These are phyloP conservation scores for Artemisia argyi DNA, from an alignment of 129 eudicot species.

Conservation along the genomic window DNA sequence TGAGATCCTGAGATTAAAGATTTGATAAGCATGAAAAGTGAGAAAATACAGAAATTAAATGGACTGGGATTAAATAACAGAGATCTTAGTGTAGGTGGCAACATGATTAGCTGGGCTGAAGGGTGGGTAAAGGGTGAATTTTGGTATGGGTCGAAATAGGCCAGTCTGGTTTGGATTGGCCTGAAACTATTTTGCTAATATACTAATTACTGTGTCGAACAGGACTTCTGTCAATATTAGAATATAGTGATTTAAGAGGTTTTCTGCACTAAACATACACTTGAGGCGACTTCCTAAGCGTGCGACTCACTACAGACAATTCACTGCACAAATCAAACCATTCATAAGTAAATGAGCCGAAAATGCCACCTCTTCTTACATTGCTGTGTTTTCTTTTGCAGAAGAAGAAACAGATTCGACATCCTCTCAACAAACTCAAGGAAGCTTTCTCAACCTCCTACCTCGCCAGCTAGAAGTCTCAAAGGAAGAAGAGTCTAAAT, in stretches of 20 bases:
- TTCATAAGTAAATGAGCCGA: no score
- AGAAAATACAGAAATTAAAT: background rate
- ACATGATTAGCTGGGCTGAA: no score
- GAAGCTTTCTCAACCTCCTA: constrained; percentile 76
- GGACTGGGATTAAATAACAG: background rate
- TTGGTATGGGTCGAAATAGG: background rate
- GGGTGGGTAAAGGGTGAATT: no score
- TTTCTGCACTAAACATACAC: background rate
- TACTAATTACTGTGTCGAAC: background rate
- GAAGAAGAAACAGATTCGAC: constrained; percentile 67
- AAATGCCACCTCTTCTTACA: background rate
- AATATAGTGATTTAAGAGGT: background rate
- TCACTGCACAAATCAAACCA: no score
- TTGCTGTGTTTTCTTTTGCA: constrained; percentile 21
- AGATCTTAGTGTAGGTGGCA: background rate
- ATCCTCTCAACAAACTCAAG: constrained; percentile 52
- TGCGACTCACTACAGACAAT: no score
- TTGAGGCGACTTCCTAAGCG: no score
- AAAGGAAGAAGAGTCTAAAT: constrained; percentile 41
- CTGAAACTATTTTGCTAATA: background rate
- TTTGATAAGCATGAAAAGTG: no score
- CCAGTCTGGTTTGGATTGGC: background rate
- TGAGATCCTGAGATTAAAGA: no score
- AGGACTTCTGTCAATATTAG: background rate
- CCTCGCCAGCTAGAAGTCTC: constrained; percentile 54